Evolutionary conservation across 345 rosid species (phyloP).

Genomic region (Euphorbia pulcherrima): DNA sequence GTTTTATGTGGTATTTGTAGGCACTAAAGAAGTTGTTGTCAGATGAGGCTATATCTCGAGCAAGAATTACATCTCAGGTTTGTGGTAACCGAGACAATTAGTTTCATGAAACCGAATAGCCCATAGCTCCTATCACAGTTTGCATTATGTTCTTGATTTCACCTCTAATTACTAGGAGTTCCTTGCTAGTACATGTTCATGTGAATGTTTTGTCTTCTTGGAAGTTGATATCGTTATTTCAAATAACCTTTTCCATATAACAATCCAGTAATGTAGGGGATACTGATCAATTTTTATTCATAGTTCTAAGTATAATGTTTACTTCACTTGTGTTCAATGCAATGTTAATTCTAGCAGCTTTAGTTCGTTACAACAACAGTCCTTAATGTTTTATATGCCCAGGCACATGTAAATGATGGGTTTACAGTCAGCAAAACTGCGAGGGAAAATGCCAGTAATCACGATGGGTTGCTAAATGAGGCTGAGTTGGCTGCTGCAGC

Average conservation of each 20-base stretch:
- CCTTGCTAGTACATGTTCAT: neutral
- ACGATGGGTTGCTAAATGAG: conserved; percentile 68
- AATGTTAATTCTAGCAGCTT: neutral
- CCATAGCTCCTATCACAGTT: neutral
- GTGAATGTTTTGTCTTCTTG: neutral
- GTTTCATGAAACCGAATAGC: neutral
- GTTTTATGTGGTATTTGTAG: conserved; percentile 34
- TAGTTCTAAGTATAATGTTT: neutral
- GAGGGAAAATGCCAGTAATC: conserved; percentile 61
- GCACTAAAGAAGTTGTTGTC: conserved; percentile 72
- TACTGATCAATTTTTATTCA: neutral
- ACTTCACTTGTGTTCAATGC: neutral
- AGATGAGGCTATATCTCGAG: conserved; percentile 62
- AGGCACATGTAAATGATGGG: conserved; percentile 48
- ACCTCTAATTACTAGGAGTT: neutral
- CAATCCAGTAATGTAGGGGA: neutral
- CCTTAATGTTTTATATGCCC: conserved; percentile 32
- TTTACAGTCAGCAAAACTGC: conserved; percentile 65
- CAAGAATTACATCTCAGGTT: conserved; percentile 76
- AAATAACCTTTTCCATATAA: neutral
- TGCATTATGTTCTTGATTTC: neutral
- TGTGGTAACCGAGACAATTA: conserved; percentile 21
- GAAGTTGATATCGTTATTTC: neutral
- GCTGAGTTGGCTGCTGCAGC: conserved; percentile 91
- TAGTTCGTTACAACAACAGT: neutral